A percentile compares a stretch with the other conserved stretches of the same genome.
Evolutionary conservation across 352 stramenopile genomes (phyloP).

Genomic region (Phytophthora colocasiae): DNA sequence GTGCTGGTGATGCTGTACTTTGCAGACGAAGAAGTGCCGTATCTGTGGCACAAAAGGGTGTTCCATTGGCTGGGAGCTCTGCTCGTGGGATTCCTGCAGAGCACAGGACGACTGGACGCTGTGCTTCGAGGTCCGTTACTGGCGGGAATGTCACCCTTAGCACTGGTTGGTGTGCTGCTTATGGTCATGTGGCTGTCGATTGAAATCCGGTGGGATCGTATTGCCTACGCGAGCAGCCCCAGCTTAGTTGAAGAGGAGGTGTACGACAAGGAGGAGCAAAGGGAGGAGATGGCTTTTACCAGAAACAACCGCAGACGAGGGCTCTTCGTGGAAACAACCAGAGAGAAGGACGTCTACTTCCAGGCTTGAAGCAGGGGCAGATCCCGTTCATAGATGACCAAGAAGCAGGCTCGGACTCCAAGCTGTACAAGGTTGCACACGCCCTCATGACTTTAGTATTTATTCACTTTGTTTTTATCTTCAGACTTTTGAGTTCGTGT

Average conservation of each 20-base stretch:
- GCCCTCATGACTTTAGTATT: slow-evolving; percentile 35
- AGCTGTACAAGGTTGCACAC: slow-evolving; percentile 2
- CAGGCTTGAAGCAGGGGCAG: slow-evolving; percentile 17
- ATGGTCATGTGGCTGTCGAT: slow-evolving; percentile 51
- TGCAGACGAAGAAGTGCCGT: slow-evolving; percentile 45
- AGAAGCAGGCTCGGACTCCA: slow-evolving; percentile 11
- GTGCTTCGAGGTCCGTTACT: slow-evolving; percentile 30
- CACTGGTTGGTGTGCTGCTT: slow-evolving; percentile 44
- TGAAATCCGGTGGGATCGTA: slow-evolving; percentile 51
- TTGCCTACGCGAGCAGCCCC: slow-evolving; percentile 25
- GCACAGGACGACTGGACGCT: slow-evolving; percentile 26
- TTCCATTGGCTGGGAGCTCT: slow-evolving; percentile 46
- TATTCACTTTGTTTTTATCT: slow-evolving; percentile 33
- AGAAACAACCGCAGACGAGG: slow-evolving; percentile 4
- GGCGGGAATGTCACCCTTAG: slow-evolving; percentile 33
- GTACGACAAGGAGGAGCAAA: slow-evolving; percentile 13
- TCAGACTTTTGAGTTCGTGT: slow-evolving; percentile 5
- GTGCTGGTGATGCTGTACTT: slow-evolving; percentile 70
- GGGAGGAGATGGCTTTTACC: slow-evolving; percentile 5
- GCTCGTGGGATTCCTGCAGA: slow-evolving; percentile 41
- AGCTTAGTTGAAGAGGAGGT: slow-evolving; percentile 19
- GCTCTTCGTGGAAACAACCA: slow-evolving; percentile 33
- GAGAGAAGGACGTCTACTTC: slow-evolving; percentile 17
- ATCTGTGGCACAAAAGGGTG: slow-evolving; percentile 50
- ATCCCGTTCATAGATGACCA: slow-evolving; percentile 11